A percentile compares a stretch with the other conserved stretches of the same genome.
phyloP scores from a whole-genome alignment of 2,329 filamentous ascomycete species.

The Dothistroma septosporum region DNA sequence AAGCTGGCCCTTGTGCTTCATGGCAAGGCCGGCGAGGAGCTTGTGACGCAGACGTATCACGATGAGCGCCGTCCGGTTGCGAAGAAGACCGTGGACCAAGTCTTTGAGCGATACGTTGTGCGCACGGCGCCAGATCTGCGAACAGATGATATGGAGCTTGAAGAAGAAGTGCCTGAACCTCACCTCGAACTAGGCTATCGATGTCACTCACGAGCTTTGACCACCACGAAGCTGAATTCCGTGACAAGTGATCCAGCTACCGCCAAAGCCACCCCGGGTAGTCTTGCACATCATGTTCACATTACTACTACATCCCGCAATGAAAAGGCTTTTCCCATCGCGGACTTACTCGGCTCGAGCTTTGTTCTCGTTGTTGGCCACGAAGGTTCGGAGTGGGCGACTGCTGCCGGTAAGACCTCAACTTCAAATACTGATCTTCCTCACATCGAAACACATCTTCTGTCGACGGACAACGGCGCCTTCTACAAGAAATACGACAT shows the following conservation, averaged over 20 bases:
- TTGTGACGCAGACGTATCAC: slow-evolving; percentile 28
- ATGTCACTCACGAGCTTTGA: slow-evolving; percentile 8
- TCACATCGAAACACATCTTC: slow-evolving; percentile 15
- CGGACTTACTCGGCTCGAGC: slow-evolving; percentile 24
- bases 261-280: slow-evolving; percentile 4
- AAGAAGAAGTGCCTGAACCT: slow-evolving; percentile 23
- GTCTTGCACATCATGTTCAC: slow-evolving; percentile 7
- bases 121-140: slow-evolving; percentile 52
- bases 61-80: slow-evolving; percentile 34
- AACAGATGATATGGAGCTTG: slow-evolving; percentile 35
- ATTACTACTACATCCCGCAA: slow-evolving; percentile 58
- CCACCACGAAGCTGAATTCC: slow-evolving; percentile 5
- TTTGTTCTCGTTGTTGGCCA: slow-evolving; percentile 47
- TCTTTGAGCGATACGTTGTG: slow-evolving; percentile 41
- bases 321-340: slow-evolving; percentile 40
- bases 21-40: slow-evolving; percentile 14
- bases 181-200: slow-evolving; percentile 9
- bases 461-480: slow-evolving; percentile 36
- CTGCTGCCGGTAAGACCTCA: slow-evolving; percentile 38
- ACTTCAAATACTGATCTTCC: not conserved
- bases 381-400: slow-evolving; percentile 49
- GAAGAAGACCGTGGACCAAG: slow-evolving; percentile 10
- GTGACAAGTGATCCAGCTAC: slow-evolving; percentile 28
- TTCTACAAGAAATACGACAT: slow-evolving; percentile 50
- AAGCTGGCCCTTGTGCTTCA: slow-evolving; percentile 20